Conservation (phyloP, 306 rosid species). For the Benincasa hispida region DNA sequence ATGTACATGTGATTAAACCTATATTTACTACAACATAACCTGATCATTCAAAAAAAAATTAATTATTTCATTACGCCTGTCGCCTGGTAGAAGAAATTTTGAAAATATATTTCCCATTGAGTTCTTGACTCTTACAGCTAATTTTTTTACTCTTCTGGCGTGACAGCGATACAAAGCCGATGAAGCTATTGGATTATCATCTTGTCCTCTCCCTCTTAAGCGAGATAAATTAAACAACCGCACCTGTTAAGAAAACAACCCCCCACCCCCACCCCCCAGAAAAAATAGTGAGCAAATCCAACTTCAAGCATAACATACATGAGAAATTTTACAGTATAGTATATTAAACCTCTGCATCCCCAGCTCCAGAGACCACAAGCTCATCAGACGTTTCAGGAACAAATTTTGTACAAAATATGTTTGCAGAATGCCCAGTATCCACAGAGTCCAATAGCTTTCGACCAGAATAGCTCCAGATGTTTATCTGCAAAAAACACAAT, state of each 20-base stretch:
- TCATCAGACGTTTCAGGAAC: slow-evolving; percentile 94
- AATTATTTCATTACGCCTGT: neutral
- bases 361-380: slow-evolving; percentile 95
- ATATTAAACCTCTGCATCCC: slow-evolving; percentile 80
- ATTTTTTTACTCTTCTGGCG: slow-evolving; percentile 82
- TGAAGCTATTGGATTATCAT: slow-evolving; percentile 45
- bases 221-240: slow-evolving; percentile 76
- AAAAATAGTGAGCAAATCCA: neutral
- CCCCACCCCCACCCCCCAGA: neutral
- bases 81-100: neutral
- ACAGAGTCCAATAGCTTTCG: slow-evolving; percentile 65
- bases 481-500: slow-evolving; percentile 49
- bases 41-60: neutral
- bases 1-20: neutral
- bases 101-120: neutral
- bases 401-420: slow-evolving; percentile 90
- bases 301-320: slow-evolving; percentile 9
- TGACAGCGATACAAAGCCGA: slow-evolving; percentile 73
- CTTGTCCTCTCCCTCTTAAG: slow-evolving; percentile 39
- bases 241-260: slow-evolving; percentile 44
- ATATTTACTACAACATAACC: neutral
- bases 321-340: neutral
- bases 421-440: slow-evolving; percentile 84
- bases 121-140: slow-evolving; percentile 65
- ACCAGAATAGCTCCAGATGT: slow-evolving; percentile 72